Evolutionary conservation across 371 early-diverging fungal species (phyloP).

Genomic region (Actinomortierella wolfii): DNA sequence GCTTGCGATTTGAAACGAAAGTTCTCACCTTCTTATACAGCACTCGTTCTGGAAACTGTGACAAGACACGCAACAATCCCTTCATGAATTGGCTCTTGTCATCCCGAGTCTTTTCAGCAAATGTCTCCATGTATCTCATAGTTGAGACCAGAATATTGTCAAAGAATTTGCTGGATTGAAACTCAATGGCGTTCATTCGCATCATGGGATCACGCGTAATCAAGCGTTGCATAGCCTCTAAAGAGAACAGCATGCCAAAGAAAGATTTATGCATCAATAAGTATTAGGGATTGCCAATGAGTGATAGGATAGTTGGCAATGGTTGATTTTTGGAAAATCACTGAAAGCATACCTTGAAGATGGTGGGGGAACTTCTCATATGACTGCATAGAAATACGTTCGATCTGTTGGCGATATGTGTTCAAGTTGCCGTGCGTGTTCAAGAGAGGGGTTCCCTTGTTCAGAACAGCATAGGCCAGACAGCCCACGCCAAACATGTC

Average conservation of each 20-base stretch:
- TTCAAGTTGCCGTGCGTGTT: constrained; percentile 68
- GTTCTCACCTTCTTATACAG: constrained; percentile 62
- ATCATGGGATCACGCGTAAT: constrained; percentile 58
- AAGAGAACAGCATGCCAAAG: background rate
- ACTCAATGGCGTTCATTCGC: constrained; percentile 64
- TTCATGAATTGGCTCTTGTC: constrained; percentile 84
- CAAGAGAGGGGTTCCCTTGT: constrained; percentile 70
- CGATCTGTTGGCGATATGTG: constrained; percentile 68
- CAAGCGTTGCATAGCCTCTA: constrained; percentile 60
- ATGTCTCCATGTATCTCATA: constrained; percentile 77
- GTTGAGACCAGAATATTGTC: constrained; percentile 81
- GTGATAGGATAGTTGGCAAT: background rate
- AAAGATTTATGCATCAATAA: background rate
- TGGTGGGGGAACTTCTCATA: constrained; percentile 57
- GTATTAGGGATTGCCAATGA: no score
- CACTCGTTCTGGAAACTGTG: constrained; percentile 75
- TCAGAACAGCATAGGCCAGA: constrained; percentile 75
- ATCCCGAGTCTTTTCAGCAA: constrained; percentile 79
- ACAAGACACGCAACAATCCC: constrained; percentile 70
- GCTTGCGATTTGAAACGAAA: background rate
- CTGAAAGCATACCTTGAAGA: constrained; percentile 51
- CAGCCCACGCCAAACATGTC: constrained; percentile 89
- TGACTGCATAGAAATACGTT: constrained; percentile 48
- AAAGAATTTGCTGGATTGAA: constrained; percentile 76
- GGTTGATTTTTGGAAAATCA: background rate